A percentile compares a stretch with the other conserved stretches of the same genome.
These are phyloP conservation scores for Fusarium kyushuense DNA, from an alignment of 2,329 filamentous ascomycete species.

Conservation along the genomic window DNA sequence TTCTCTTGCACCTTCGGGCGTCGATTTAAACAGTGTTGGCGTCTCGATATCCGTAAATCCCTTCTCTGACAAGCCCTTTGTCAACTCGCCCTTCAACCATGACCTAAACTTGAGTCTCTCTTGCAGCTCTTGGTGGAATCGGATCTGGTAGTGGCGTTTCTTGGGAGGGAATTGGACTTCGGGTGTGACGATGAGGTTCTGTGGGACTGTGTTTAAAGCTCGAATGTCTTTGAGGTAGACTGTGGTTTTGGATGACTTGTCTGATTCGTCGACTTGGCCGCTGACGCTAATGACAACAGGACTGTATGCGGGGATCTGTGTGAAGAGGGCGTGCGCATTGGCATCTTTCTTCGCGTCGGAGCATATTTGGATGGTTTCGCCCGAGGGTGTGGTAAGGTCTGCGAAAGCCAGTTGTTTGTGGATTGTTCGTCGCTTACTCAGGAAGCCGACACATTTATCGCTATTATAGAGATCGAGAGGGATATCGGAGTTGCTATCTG, in stretches of 20 bases:
- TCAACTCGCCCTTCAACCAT: constrained; percentile 65
- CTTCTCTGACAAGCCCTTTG: constrained; percentile 65
- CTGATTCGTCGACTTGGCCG: constrained; percentile 44
- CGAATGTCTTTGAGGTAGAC: constrained; percentile 71
- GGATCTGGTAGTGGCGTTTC: constrained; percentile 85
- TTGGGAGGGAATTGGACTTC: constrained; percentile 80
- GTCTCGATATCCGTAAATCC: constrained; percentile 88
- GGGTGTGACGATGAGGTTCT: constrained; percentile 80
- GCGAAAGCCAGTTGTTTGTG: constrained; percentile 79
- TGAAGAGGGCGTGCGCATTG: constrained; percentile 57
- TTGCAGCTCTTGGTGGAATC: constrained; percentile 76
- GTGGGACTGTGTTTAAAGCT: constrained; percentile 54
- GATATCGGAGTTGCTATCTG: constrained; percentile 48
- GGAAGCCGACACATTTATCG: constrained; percentile 67
- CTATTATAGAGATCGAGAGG: constrained; percentile 35
- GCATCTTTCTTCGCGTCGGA: constrained; percentile 55
- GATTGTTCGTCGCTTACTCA: constrained; percentile 75
- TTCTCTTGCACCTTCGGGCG: constrained; percentile 92
- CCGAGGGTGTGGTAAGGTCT: constrained; percentile 58
- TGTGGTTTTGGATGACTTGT: constrained; percentile 61
- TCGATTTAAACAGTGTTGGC: constrained; percentile 95
- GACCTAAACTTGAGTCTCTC: constrained; percentile 79
- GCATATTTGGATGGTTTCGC: constrained; percentile 60
- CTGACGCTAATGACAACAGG: constrained; percentile 64
- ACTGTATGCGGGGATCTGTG: constrained; percentile 62